These are phyloP conservation scores for Peronospora belbahrii DNA, from an alignment of 352 stramenopile species.

Conservation along the genomic window DNA sequence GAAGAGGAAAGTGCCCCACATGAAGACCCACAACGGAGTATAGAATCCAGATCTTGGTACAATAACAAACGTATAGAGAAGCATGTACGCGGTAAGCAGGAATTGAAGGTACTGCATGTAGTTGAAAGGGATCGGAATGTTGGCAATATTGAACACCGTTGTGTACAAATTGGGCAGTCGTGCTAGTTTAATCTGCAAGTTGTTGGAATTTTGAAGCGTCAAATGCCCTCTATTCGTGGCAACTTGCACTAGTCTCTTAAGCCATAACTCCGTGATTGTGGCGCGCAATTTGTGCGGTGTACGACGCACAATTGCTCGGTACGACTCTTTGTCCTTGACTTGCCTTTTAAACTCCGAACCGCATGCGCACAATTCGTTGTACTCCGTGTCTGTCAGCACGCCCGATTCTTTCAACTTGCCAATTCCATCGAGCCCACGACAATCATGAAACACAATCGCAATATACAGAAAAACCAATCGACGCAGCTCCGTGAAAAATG, in stretches of 20 bases:
- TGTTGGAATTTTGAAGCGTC: conserved; percentile 45
- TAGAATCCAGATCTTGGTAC: conserved; percentile 63
- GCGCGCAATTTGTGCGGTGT: conserved; percentile 66
- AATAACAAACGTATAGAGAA: conserved; percentile 81
- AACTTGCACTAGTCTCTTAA: conserved; percentile 68
- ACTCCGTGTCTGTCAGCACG: conserved; percentile 55
- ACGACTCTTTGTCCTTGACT: conserved; percentile 33
- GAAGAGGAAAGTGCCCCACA: conserved; percentile 77
- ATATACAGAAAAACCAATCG: conserved; percentile 79
- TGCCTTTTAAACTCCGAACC: conserved; percentile 46
- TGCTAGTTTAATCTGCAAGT: conserved; percentile 56
- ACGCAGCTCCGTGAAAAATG: conserved; percentile 68
- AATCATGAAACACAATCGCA: conserved; percentile 76
- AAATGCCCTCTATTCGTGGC: conserved; percentile 52
- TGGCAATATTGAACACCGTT: conserved; percentile 79
- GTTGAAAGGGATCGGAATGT: conserved; percentile 82
- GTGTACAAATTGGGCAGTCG: conserved; percentile 67
- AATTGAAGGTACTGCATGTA: conserved; percentile 81
- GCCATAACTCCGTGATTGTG: conserved; percentile 73
- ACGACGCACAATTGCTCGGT: conserved; percentile 43
- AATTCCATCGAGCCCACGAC: conserved; percentile 56
- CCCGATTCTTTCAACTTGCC: conserved; percentile 50
- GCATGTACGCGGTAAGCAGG: conserved; percentile 64
- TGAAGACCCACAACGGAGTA: conserved; percentile 72
- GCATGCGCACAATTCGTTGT: conserved; percentile 64